Evolutionary conservation across 805 yeast species (phyloP).

Genomic region (Metschnikowia gelsemii): DNA sequence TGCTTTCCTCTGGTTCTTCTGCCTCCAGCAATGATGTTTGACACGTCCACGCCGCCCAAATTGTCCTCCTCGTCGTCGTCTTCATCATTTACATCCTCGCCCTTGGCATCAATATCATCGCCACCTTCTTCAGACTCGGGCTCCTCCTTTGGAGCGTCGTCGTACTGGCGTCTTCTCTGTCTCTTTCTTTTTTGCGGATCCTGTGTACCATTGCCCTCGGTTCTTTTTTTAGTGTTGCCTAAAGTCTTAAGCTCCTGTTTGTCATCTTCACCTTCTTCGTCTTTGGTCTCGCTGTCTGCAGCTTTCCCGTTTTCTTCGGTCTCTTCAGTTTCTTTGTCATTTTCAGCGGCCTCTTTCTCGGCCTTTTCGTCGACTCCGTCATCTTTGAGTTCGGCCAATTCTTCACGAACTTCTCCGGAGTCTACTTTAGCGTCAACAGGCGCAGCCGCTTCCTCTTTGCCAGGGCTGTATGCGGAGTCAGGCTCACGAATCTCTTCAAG

Average conservation of each 20-base stretch:
- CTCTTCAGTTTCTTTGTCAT: neutral
- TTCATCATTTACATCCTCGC: constrained; percentile 51
- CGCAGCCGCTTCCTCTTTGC: constrained; percentile 8
- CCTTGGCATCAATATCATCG: constrained; percentile 41
- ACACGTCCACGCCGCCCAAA: constrained; percentile 71
- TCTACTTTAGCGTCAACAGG: constrained; percentile 7
- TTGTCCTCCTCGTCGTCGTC: constrained; percentile 78
- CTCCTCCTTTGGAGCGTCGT: constrained; percentile 53
- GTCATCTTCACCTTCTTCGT: constrained; percentile 2
- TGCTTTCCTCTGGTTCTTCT: constrained; percentile 89
- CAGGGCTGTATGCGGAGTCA: constrained; percentile 3
- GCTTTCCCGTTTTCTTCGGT: neutral
- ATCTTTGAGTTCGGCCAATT: constrained; percentile 20
- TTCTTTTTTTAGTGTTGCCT: constrained; percentile 6
- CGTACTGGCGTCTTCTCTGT: constrained; percentile 57
- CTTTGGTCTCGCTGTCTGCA: neutral
- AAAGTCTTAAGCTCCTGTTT: constrained; percentile 1
- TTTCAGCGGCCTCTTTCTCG: constrained; percentile 6
- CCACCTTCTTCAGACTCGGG: constrained; percentile 37
- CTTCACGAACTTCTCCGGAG: constrained; percentile 18
- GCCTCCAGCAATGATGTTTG: constrained; percentile 81
- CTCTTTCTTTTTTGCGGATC: constrained; percentile 41
- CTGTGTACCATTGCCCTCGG: constrained; percentile 5
- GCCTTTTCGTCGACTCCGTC: constrained; percentile 20
- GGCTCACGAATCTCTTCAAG: constrained; percentile 7